Base-by-base conservation (phyloP, 2,329 filamentous ascomycete species). In the Endocalyx cinctus region DNA sequence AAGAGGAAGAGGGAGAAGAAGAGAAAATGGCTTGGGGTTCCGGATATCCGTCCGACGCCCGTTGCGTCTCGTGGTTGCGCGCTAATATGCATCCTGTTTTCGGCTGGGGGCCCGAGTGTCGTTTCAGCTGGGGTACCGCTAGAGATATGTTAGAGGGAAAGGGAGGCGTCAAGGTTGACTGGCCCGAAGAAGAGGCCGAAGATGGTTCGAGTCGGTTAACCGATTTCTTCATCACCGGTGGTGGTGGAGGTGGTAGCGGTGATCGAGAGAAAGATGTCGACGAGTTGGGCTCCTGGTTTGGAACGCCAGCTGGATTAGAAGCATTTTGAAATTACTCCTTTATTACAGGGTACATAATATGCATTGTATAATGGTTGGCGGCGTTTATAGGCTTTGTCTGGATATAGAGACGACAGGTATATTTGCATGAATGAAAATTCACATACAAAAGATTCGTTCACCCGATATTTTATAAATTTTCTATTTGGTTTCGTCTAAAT, bases 111-210 rank as follows among this genome's bases (percentile, higher is more conserved):
- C 76, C 76, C 16, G 89, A 97, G 62, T 94, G 87, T 57, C 74
- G 92, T 5, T 97, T 96, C 54, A 95, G 88, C 54, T 98, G 92
- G 92, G 85, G 84, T 0, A 97, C 92, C 1, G 85, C 85, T 2
- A 96, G 94, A 64, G 89, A 97, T 52, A 76, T 97, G 78, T 66
- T 98, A 4, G 89, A 96, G 46, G 66, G 69, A n/a, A 87, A 84
- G 57, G 72, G 67, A 16, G 77, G 75, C 4, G 72, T 84, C 33
- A 82, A 74, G 54, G 83, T 94, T 0, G 87, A 94, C 28, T 97
- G 90, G 90, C 87, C 88, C 0, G 70, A 66, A 10, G 78, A 82
- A 5, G 82, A 88, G 14, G 82, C 87, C 20, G 77, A 74, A 4
- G n/a, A n/a, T n/a, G 78, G 82, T 34, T 75, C 77, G 17, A 75